phyloP scores from a whole-genome alignment of 768 basidiomycete species.

The Astraeus odoratus region DNA sequence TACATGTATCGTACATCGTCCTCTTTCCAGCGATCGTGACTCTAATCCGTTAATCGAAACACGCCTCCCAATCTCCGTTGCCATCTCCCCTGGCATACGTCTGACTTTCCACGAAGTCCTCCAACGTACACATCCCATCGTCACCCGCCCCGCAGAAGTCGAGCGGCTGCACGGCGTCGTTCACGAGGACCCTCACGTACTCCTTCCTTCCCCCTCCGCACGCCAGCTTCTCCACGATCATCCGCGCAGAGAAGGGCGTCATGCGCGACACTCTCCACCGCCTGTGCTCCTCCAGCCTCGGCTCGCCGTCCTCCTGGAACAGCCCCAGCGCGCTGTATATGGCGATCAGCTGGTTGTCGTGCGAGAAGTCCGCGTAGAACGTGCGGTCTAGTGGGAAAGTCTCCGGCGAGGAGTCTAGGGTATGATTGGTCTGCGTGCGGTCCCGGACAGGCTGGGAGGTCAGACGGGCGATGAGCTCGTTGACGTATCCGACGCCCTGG shows the following conservation, averaged over 20 bases:
- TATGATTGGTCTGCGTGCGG: constrained; percentile 66
- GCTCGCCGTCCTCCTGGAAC: constrained; percentile 30
- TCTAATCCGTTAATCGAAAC: constrained; percentile 31
- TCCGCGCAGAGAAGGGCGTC: constrained; percentile 68
- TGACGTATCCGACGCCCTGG: constrained; percentile 82
- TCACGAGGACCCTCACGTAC: constrained; percentile 71
- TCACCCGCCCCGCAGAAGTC: constrained; percentile 49
- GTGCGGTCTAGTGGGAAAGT: constrained; percentile 68
- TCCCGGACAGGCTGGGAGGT: constrained; percentile 57
- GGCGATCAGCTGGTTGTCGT: constrained; percentile 80
- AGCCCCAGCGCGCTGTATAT: constrained; percentile 62
- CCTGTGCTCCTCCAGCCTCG: constrained; percentile 15
- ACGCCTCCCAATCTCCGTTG: constrained; percentile 64
- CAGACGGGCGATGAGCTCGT: constrained; percentile 82
- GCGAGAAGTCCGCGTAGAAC: constrained; percentile 77
- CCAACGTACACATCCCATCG: constrained; percentile 57
- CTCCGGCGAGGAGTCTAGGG: constrained; percentile 52
- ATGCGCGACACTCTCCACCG: constrained; percentile 52
- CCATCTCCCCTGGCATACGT: constrained; percentile 60
- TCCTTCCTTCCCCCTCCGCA: constrained; percentile 36
- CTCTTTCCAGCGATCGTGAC: not conserved
- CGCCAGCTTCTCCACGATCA: constrained; percentile 65
- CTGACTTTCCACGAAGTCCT: constrained; percentile 66
- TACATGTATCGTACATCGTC: too few relatives aligned
- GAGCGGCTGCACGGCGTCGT: constrained; percentile 62